These are phyloP conservation scores for Moricandia arvensis DNA, from an alignment of 345 rosid species.

Conservation along the genomic window DNA sequence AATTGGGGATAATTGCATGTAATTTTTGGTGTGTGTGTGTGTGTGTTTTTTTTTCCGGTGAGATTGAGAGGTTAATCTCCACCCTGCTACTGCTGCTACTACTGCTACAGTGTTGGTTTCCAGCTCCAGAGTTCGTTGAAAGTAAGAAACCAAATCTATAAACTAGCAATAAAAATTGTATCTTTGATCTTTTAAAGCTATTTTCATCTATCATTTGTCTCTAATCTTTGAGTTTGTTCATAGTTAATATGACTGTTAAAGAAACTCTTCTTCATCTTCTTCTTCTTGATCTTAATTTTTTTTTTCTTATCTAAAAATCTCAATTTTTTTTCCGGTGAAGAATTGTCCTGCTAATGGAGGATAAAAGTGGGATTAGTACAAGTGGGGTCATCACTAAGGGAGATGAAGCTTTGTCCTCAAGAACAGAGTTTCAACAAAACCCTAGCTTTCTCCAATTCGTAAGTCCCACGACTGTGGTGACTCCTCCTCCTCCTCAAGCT, in stretches of 20 bases:
- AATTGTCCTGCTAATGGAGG: conserved; percentile 52
- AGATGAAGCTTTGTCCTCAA: conserved; percentile 57
- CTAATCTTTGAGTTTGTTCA: conserved; percentile 10
- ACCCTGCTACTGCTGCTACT: no score
- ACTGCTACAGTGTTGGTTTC: conserved; percentile 28
- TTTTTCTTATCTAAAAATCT: conserved; percentile 49
- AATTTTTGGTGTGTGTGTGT: conserved; percentile 7
- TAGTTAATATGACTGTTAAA: not conserved
- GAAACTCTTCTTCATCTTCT: conserved; percentile 32
- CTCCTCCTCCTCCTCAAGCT: conserved; percentile 1
- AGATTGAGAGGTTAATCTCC: conserved; percentile 25
- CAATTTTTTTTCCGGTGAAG: conserved; percentile 36
- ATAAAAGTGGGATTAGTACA: conserved; percentile 48
- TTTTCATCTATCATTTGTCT: not conserved
- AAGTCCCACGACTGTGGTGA: conserved; percentile 30
- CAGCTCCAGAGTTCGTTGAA: conserved; percentile 22
- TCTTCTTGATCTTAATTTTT: conserved; percentile 38
- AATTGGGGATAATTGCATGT: conserved; percentile 18
- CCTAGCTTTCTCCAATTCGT: conserved; percentile 39
- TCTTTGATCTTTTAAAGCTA: conserved; percentile 15
- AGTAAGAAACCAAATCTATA: conserved; percentile 35
- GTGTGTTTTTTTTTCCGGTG: not conserved
- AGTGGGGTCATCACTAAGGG: conserved; percentile 46
- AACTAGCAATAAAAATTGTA: not conserved
- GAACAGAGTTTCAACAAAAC: conserved; percentile 50